Evolutionary conservation across 2,329 filamentous ascomycete species (phyloP), one percentile per base, ranked within the genome.

Genomic region (Epicoccum sorghinum): DNA sequence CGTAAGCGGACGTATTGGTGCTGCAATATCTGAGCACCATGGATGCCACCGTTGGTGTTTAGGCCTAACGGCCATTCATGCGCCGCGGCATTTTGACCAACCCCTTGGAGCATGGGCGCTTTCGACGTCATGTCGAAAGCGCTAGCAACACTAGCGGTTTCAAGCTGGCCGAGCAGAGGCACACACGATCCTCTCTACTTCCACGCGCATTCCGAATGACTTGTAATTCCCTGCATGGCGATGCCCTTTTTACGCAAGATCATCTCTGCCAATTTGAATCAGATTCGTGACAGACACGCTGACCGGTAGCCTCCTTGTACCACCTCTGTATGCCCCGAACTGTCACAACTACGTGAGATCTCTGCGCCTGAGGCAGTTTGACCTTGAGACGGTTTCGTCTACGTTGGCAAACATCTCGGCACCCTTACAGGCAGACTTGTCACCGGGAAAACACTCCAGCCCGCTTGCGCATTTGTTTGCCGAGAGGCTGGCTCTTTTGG

Each of bases 21-120:
- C 48, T 45, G 36, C 29, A 44, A 37, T 47, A 45, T 25, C 37
- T 37, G 37, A 43, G 48, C 48, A 37, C 47, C 44, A 48, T 39
- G 46, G 43, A 40, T 37, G 43, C 39, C 45, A 55, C 52, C 22
- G 47, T 53, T 58, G 58, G 51, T 62, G 60, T 62, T 62, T 62
- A 55, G 55, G 35, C 54, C 43, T 46, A n/a, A 25, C 46, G 49
- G 44, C 38, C 29, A 38, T 58, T 55, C 18, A 55, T 47, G 52
- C 42, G 43, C 45, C 52, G 52, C 45, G 40, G 44, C 48, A 33
- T 54, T 54, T 48, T 33, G 32, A 33, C 35, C 52, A 36, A 35
- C 35, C 18, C 35, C 27, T 35, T 45, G 42, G 48, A 41, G 47
- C 30, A 25, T 43, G 40, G 46, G 42, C 33, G 44, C 44, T n/a